phyloP scores from a whole-genome alignment of 345 rosid genomes.

The Dipteronia sinensis region DNA sequence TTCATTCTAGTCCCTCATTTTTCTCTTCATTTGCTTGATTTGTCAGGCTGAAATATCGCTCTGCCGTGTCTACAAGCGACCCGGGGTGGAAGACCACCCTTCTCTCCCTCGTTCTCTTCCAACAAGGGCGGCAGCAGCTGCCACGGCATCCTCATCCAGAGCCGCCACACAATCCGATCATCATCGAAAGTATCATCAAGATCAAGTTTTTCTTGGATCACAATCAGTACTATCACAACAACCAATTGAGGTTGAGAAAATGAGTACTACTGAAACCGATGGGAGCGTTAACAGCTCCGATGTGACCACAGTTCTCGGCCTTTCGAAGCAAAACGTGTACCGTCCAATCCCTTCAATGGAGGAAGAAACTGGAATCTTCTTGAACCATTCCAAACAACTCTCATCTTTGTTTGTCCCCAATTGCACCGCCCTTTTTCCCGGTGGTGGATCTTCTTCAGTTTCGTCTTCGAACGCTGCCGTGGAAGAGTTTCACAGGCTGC shows the following conservation, averaged over 20 bases:
- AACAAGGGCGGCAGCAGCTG: conserved; percentile 23
- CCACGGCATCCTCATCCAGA: conserved; percentile 33
- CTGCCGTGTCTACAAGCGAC: conserved; percentile 93
- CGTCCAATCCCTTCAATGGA: conserved; percentile 43
- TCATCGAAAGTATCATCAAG: conserved; percentile 7
- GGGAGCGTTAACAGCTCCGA: conserved; percentile 62
- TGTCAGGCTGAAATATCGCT: conserved; percentile 81
- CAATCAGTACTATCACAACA: conserved; percentile 13
- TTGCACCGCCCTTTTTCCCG: conserved; percentile 23
- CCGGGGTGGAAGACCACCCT: conserved; percentile 94
- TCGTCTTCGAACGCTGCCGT: conserved; percentile 31
- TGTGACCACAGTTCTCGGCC: conserved; percentile 65
- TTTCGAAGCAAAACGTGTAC: conserved; percentile 54
- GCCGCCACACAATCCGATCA: conserved; percentile 23
- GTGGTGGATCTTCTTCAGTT: conserved; percentile 28
- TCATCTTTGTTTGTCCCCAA: conserved; percentile 28
- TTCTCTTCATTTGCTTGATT: not conserved
- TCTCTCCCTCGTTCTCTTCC: conserved; percentile 73
- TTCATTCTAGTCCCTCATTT: not conserved
- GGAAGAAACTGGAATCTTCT: conserved; percentile 35
- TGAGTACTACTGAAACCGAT: conserved; percentile 38
- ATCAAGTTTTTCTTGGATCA: conserved; percentile 22
- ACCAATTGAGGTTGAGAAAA: conserved; percentile 37
- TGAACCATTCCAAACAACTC: conserved; percentile 34
- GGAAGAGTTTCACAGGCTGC: conserved; percentile 75